Percentiles rank a stretch among this genome's conserved stretches.
Conservation (phyloP, 768 basidiomycete genomes). For the Leccinum uliginosum region DNA sequence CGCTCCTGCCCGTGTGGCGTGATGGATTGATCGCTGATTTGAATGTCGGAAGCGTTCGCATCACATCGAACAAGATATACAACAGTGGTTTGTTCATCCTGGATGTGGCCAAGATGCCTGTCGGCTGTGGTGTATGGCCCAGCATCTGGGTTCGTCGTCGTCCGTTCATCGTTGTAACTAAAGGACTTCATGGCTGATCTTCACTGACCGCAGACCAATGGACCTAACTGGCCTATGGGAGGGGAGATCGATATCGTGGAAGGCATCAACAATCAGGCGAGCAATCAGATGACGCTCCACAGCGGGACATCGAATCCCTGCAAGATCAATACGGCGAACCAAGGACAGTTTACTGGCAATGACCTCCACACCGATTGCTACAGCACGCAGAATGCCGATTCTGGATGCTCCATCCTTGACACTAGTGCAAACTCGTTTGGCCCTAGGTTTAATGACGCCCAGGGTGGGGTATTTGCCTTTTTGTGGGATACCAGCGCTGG, state of each 20-base stretch:
- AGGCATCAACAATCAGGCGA: slow-evolving; percentile 53
- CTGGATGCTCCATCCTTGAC: slow-evolving; percentile 48
- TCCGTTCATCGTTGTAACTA: not conserved
- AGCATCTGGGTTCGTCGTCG: slow-evolving; percentile 47
- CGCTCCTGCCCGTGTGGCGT: not conserved
- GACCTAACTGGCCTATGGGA: slow-evolving; percentile 47
- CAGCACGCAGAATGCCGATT: slow-evolving; percentile 37
- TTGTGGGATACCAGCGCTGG: slow-evolving; percentile 44
- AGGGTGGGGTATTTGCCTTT: slow-evolving; percentile 56
- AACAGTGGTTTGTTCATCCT: slow-evolving; percentile 66
- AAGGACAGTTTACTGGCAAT: slow-evolving; percentile 24
- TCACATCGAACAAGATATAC: slow-evolving; percentile 55
- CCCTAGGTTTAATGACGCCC: slow-evolving; percentile 25
- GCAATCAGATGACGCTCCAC: slow-evolving; percentile 67
- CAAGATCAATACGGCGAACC: slow-evolving; percentile 15
- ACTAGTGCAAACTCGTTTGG: slow-evolving; percentile 38
- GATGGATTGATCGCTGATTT: not conserved
- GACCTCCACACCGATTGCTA: slow-evolving; percentile 32
- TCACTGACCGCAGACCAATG: slow-evolving; percentile 32
- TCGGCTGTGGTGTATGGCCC: slow-evolving; percentile 60
- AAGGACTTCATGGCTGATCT: not conserved
- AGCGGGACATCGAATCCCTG: slow-evolving; percentile 39
- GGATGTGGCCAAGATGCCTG: slow-evolving; percentile 64
- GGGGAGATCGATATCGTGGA: slow-evolving; percentile 77
- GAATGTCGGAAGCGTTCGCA: slow-evolving; percentile 49